Conservation (phyloP, 2,329 filamentous ascomycete species). For the Ceratocystis huliohia region DNA sequence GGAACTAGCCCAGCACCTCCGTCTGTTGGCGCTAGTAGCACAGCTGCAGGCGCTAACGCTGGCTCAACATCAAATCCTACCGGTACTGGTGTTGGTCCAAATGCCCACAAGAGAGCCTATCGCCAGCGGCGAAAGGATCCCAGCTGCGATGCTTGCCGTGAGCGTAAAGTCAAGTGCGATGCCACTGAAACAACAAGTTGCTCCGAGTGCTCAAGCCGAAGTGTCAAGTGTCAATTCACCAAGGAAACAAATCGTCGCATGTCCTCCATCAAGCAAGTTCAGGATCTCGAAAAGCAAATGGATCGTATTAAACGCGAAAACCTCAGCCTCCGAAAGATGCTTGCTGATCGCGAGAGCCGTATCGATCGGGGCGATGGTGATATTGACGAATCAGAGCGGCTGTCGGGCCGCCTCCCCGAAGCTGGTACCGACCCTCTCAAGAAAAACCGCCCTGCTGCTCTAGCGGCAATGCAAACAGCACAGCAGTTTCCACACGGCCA, state of each 20-base stretch:
- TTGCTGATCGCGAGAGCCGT: constrained; percentile 39
- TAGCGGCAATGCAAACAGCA: constrained; percentile 18
- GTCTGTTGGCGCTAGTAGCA: constrained; percentile 9
- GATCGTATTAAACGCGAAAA: constrained; percentile 70
- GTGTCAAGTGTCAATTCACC: constrained; percentile 96
- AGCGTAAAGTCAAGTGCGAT: constrained; percentile 79
- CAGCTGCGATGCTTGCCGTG: constrained; percentile 91
- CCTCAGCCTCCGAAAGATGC: constrained; percentile 53
- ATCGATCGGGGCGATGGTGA: constrained; percentile 38
- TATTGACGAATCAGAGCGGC: constrained; percentile 40
- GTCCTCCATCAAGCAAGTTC: constrained; percentile 98
- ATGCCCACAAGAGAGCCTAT: constrained; percentile 80
- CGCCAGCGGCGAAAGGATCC: constrained; percentile 90
- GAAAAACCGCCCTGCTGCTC: constrained; percentile 19
- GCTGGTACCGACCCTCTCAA: constrained; percentile 17
- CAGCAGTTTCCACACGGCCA: constrained; percentile 19
- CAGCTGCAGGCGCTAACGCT: not conserved
- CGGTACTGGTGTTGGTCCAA: not conserved
- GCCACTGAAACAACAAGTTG: constrained; percentile 93
- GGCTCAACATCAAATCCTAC: constrained; percentile 4
- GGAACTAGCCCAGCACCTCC: constrained; percentile 17
- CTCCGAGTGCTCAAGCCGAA: constrained; percentile 91
- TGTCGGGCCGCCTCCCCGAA: constrained; percentile 15
- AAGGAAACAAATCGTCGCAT: constrained; percentile 97
- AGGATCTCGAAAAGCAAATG: constrained; percentile 89